Percentiles rank a stretch among this genome's conserved stretches.
Conservation (phyloP, 108 stramenopile species). For the Skeletonema costatum region DNA sequence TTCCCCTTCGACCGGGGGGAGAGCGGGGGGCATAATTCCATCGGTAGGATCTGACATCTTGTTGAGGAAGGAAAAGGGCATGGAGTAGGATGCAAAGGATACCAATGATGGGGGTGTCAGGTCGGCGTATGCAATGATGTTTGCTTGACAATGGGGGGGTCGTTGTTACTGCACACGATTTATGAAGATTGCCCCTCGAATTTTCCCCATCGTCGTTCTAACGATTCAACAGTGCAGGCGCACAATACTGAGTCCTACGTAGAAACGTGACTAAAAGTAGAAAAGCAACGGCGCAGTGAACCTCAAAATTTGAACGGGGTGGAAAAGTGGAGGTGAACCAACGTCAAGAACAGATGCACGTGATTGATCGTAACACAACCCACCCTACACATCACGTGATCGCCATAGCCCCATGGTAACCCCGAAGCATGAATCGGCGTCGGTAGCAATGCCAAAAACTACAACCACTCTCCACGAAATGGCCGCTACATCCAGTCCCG, state of each 20-base stretch:
- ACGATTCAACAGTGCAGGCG: neutral
- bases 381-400: neutral
- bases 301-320: neutral
- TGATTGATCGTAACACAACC: neutral
- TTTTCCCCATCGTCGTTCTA: neutral
- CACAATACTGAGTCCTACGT: neutral
- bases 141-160: neutral
- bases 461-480: neutral
- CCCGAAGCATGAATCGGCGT: no score
- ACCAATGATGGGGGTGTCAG: neutral
- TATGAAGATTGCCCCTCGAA: neutral
- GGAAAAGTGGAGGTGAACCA: no score
- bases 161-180: neutral
- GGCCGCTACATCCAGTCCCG: neutral
- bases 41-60: neutral
- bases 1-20: neutral
- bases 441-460: no score
- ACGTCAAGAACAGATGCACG: no score
- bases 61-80: conserved; percentile 12
- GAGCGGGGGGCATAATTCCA: neutral
- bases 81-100: neutral
- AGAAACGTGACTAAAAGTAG: neutral
- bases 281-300: neutral
- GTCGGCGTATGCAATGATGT: neutral
- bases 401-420: no score